A percentile compares a stretch with the other conserved stretches of the same genome.
These are phyloP conservation scores for Berberis vulgaris DNA, from an alignment of 164 flowering plant genomes.

Conservation along the genomic window DNA sequence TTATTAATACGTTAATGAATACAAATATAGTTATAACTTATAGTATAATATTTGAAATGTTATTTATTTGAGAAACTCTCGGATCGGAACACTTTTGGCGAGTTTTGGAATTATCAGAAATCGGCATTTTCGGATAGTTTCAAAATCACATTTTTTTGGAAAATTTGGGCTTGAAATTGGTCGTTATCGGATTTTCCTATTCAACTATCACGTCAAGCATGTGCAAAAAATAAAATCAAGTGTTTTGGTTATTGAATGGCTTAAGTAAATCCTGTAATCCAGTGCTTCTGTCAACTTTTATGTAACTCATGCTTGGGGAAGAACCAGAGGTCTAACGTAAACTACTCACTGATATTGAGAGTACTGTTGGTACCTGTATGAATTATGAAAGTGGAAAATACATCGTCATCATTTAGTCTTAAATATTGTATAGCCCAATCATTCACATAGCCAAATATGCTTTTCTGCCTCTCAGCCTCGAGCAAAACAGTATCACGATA, in stretches of 20 bases:
- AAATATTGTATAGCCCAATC: conserved; percentile 68
- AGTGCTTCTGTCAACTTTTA: neutral
- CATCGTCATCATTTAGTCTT: conserved; percentile 67
- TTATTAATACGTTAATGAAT: too few species aligned
- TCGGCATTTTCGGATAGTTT: too few species aligned
- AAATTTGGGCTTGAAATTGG: too few species aligned
- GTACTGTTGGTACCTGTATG: conserved; percentile 52
- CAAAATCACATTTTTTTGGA: too few species aligned
- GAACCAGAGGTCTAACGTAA: neutral
- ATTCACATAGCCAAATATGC: conserved; percentile 32
- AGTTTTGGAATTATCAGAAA: too few species aligned
- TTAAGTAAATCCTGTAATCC: neutral
- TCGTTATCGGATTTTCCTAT: neutral
- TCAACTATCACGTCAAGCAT: neutral
- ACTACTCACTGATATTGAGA: neutral
- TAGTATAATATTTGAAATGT: too few species aligned
- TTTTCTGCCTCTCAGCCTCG: conserved; percentile 79
- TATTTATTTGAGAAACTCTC: too few species aligned
- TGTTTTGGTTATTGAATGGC: neutral
- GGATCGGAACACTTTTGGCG: too few species aligned
- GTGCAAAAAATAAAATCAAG: too few species aligned
- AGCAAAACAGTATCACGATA: conserved; percentile 77
- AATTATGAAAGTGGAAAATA: conserved; percentile 71
- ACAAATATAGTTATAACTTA: too few species aligned
- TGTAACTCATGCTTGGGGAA: neutral